Evolutionary conservation across 129 eudicot species (phyloP).

Genomic region (Erigeron canadensis): DNA sequence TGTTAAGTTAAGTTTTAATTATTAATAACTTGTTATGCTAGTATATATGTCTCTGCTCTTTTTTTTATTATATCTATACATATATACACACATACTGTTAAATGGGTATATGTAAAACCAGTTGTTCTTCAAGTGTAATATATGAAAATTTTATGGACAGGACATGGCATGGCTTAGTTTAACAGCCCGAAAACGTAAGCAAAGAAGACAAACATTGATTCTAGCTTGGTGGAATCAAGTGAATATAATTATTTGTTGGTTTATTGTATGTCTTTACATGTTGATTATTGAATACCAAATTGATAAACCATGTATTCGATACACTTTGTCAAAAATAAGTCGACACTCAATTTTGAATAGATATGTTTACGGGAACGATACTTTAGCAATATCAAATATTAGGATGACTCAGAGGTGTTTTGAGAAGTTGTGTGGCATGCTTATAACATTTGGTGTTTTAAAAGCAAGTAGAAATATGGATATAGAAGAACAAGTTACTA

Average conservation of each 20-base stretch:
- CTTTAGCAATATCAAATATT: background rate
- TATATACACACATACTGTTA: too few species aligned
- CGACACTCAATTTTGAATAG: background rate
- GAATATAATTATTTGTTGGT: background rate
- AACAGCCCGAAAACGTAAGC: background rate
- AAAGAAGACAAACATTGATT: background rate
- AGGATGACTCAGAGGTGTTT: background rate
- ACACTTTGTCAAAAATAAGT: background rate
- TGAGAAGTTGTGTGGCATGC: background rate
- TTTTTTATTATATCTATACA: too few species aligned
- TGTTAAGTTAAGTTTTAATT: too few species aligned
- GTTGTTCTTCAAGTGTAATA: too few species aligned
- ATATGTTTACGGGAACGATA: background rate
- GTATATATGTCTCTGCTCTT: too few species aligned
- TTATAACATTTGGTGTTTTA: background rate
- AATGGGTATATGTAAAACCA: too few species aligned
- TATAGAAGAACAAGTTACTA: background rate
- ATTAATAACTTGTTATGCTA: too few species aligned
- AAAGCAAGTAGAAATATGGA: background rate
- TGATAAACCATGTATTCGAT: background rate
- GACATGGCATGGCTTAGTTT: background rate
- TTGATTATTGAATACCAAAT: background rate
- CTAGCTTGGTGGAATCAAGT: too few species aligned
- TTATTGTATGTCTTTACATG: too few species aligned
- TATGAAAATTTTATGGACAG: too few species aligned